phyloP scores from a whole-genome alignment of 495 filamentous ascomycete species.

The Ascodesmis nigricans region DNA sequence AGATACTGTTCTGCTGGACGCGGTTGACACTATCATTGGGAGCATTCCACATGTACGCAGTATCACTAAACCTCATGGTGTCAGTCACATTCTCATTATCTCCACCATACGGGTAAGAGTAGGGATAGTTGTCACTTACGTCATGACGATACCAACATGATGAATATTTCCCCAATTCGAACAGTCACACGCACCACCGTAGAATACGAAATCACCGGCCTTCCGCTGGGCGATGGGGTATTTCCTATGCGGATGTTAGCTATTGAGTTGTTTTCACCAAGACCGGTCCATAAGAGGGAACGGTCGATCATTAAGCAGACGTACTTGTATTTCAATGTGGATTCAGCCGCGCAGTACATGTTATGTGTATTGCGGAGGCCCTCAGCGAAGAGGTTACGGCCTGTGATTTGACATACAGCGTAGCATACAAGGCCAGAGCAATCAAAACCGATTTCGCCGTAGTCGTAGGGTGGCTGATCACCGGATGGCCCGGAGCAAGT shows the following conservation, averaged over 20 bases:
- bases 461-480: constrained; percentile 7
- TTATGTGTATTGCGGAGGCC: constrained; percentile 12
- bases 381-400: constrained; percentile 14
- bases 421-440: constrained; percentile 21
- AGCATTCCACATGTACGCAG: constrained; percentile 6
- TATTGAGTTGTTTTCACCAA: background rate
- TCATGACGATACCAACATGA: constrained; percentile 17
- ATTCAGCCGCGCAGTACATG: constrained; percentile 17
- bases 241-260: constrained; percentile 17
- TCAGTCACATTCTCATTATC: no score
- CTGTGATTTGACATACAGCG: constrained; percentile 21
- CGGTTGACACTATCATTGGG: constrained; percentile 4
- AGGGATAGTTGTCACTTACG: background rate
- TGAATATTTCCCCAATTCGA: constrained; percentile 11
- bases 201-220: constrained; percentile 21
- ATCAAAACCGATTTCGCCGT: constrained; percentile 14
- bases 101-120: background rate
- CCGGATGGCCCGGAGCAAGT: constrained; percentile 15
- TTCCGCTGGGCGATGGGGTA: constrained; percentile 11
- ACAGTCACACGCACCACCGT: constrained; percentile 16
- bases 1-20: background rate
- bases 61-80: no score
- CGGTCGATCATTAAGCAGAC: no score
- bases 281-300: no score
- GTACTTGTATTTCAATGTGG: constrained; percentile 3